Percentiles rank a stretch among this genome's conserved stretches.
phyloP scores from a whole-genome alignment of 768 basidiomycete genomes.

The Termitomyces sp. region DNA sequence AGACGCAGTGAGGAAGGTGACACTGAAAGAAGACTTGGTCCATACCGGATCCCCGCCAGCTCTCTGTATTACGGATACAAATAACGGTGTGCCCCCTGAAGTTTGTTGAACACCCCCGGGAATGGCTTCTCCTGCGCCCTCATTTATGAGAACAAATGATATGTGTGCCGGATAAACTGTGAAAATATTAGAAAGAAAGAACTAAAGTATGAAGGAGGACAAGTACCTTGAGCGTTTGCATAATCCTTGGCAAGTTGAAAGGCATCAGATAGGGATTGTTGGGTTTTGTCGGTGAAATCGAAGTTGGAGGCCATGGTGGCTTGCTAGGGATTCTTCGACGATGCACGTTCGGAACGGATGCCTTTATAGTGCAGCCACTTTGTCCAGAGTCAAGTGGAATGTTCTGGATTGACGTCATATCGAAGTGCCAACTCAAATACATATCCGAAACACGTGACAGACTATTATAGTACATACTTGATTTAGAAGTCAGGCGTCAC shows the following conservation, averaged over 20 bases:
- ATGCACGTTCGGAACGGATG: conserved; percentile 1
- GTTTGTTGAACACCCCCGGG: conserved; percentile 29
- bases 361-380: background rate
- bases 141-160: conserved; percentile 77
- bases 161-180: conserved; percentile 83
- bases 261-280: conserved; percentile 64
- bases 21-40: conserved; percentile 5
- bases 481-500: background rate
- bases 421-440: no score
- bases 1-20: background rate
- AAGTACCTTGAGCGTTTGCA: conserved; percentile 72
- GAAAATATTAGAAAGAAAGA: conserved; percentile 5
- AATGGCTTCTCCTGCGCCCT: conserved; percentile 37
- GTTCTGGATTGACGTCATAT: conserved; percentile 12
- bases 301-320: conserved; percentile 52
- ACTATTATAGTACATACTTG: background rate
- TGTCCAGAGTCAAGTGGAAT: background rate
- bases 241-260: conserved; percentile 83
- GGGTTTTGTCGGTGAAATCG: conserved; percentile 86
- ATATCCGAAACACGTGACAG: background rate
- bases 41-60: conserved; percentile 84
- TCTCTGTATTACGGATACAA: conserved; percentile 73
- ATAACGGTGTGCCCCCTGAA: conserved; percentile 48
- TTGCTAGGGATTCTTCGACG: no score
- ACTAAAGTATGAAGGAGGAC: conserved; percentile 1